A percentile compares a stretch with the other conserved stretches of the same genome.
These are phyloP conservation scores for Dichotomopilus funicola DNA, from an alignment of 2,329 filamentous ascomycete species.

Conservation along the genomic window DNA sequence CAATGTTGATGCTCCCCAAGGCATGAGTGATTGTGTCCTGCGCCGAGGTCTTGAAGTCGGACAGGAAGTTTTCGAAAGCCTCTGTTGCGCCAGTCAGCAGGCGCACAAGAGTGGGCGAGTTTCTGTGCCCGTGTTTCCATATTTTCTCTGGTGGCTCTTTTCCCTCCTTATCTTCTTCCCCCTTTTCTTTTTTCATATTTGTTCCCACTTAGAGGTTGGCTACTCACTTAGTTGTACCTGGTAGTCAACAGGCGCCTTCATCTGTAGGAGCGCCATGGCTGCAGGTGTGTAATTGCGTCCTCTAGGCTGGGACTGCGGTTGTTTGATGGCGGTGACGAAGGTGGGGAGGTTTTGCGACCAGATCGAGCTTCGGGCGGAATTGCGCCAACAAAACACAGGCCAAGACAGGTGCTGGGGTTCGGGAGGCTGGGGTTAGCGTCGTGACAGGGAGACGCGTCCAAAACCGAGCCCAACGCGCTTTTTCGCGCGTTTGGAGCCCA, in stretches of 20 bases:
- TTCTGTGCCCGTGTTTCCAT: background rate
- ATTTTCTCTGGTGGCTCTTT: too few relatives aligned
- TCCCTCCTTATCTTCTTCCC: too few relatives aligned
- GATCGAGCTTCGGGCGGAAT: conserved; percentile 4
- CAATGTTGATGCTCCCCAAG: conserved; percentile 76
- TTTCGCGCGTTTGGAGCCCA: conserved; percentile 20
- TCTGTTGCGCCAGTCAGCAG: conserved; percentile 37
- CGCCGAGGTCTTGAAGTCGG: conserved; percentile 76
- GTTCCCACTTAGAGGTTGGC: background rate
- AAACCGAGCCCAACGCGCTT: conserved; percentile 17
- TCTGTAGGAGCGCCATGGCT: conserved; percentile 77
- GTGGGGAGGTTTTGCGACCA: conserved; percentile 16
- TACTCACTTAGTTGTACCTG: conserved; percentile 70
- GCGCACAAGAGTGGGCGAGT: background rate
- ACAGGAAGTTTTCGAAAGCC: conserved; percentile 82
- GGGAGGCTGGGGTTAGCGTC: conserved; percentile 15
- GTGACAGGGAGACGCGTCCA: conserved; percentile 24
- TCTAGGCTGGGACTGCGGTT: background rate
- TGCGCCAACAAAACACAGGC: conserved; percentile 14
- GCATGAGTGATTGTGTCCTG: conserved; percentile 70
- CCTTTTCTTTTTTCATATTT: too few relatives aligned
- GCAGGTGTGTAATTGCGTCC: conserved; percentile 19
- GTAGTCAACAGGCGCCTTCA: conserved; percentile 77
- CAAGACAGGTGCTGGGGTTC: background rate
- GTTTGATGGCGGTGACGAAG: conserved; percentile 1